phyloP scores from a whole-genome alignment of 208 protist genomes.

The Trichomonas vaginalis region DNA sequence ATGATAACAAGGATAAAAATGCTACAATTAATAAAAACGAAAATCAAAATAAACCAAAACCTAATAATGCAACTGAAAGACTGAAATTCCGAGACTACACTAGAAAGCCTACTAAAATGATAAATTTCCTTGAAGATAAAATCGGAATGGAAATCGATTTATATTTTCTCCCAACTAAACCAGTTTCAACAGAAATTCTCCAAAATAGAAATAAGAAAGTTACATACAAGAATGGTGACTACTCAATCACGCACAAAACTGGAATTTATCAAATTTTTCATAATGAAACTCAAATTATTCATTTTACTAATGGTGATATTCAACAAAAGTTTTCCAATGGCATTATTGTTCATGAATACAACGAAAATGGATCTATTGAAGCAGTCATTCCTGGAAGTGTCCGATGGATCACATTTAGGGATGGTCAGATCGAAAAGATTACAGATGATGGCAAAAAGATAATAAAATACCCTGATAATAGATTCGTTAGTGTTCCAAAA shows the following conservation, averaged over 20 bases:
- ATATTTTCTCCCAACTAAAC: background rate
- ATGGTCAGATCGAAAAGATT: background rate
- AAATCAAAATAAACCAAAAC: background rate
- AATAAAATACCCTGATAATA: background rate
- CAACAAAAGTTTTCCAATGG: background rate
- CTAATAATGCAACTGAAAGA: background rate
- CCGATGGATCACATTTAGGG: background rate
- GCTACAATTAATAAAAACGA: background rate
- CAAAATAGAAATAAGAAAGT: background rate
- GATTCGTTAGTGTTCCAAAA: background rate
- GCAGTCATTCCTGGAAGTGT: background rate
- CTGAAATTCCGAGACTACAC: background rate
- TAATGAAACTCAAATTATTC: background rate
- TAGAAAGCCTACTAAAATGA: background rate
- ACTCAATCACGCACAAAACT: background rate
- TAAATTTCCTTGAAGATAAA: background rate
- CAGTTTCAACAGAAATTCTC: background rate
- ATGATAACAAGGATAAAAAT: background rate
- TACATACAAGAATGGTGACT: background rate
- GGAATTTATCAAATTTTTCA: background rate
- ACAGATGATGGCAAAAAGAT: background rate
- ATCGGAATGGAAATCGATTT: background rate
- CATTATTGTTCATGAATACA: background rate
- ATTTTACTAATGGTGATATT: background rate
- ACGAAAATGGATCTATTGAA: background rate